Evolutionary conservation across 805 yeast genomes (phyloP), one percentile per base, ranked within the genome.

Genomic region (Saccharomycopsis sp.): DNA sequence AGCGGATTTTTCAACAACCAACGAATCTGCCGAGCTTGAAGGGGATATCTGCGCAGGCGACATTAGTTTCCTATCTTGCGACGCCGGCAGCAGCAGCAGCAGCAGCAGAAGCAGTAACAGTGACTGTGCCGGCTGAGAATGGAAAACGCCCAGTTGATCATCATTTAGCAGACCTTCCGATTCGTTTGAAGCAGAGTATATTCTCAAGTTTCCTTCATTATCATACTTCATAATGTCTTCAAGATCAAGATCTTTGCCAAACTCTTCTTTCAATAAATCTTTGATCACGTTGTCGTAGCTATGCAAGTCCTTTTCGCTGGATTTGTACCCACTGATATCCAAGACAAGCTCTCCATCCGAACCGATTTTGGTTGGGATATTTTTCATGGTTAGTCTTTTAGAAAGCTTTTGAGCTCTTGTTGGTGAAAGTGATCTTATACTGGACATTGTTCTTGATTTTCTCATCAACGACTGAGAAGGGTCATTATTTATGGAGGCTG

Each of bases 261-360:
- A 68, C 56, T 89, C 96, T 49, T 85, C 92, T 25, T 74, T 65
- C 38, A 89, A 65, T 31, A 88, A 65, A 50, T 80, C 77, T 51
- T 76, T 77, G 45, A 92, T 73, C 27, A 82, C 63, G 38, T 77
- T 77, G 56, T 87, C 95, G 0, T 94, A 75, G 50, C 75, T 77
- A 38, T 78, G 77, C 30, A 82, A 74, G 56, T 80, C 85, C 50
- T 78, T 76, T 38, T 78, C 81, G 52, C 80, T 86, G 25, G 94
- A 81, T 60, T 88, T 89, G 62, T 92, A 92, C 13, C 98, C 98
- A 52, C 87, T 94, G 79, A 89, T 85, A 61, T 92, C 98, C 34
- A 92, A 63, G 31, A 87, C 73, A 51, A 92, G 68, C 55, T 87
- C 95, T 9, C 98, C 98, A 53, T 85, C 83, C 47, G 80, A 79